Base-by-base conservation (phyloP, 345 rosid genomes). In the Erysimum cheiranthoides region DNA sequence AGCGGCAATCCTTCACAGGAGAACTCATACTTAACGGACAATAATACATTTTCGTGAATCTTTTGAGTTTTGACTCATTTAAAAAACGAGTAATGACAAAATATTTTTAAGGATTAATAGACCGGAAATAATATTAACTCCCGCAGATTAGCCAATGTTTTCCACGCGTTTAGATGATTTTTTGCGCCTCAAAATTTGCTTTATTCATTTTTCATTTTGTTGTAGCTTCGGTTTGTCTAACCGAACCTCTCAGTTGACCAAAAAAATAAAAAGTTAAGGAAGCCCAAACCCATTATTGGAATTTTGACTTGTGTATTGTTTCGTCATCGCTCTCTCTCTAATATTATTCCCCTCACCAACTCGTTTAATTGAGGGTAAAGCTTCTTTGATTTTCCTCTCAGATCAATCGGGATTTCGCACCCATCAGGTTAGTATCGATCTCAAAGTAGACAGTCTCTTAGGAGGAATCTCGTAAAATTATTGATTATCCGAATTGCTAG, bases 171-270 rank as follows among this genome's bases (percentile, higher is more conserved):
- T 5, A 32, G 6, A 32, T 32, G 6, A 32, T 6, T 32, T 32
- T 32, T 32, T 32, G 35, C 35, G 1, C 6, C 35, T 32, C 7
- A 5, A 32, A 32, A 32, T 5, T 32, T 32, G 35, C 35, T 32
- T 34, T 5, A 42, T 42, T 42, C 25, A 21, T 13, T 42, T n/a
- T 42, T 49, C 49, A n/a, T n/a, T n/a, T n/a, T n/a, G n/a, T n/a
- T n/a, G n/a, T n/a, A n/a, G n/a, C n/a, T n/a, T n/a, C 67, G 69
- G 69, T 65, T 65, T 65, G 17, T 18, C 30, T 66, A 64, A 64
- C 39, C 40, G 40, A 43, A 43, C 14, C 1, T 63, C 21, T 43
- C 6, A 25, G 52, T 57, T 69, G 61, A 39, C 38, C 4, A 34
- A 12, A 0, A 4, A 10, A 2, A 39, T 7, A 18, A 13, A 8